phyloP scores from a whole-genome alignment of 306 rosid genomes.

The Aeschynomene evenia region DNA sequence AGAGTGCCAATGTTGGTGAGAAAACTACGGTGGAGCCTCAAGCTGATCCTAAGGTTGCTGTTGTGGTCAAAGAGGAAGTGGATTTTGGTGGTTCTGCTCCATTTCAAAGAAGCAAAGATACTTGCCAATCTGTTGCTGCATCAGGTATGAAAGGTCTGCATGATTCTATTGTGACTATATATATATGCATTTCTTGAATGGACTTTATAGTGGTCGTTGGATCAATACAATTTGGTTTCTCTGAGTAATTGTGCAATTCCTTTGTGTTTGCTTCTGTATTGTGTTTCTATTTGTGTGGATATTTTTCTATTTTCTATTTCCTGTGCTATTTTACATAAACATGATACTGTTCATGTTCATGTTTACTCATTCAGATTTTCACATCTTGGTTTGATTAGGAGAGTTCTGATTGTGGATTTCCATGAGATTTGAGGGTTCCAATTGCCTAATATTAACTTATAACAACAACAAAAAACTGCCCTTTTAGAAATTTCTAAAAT shows the following conservation, averaged over 20 bases:
- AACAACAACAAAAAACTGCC: neutral
- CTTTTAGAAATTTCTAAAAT: neutral
- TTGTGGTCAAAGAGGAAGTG: neutral
- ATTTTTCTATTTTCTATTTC: too few relatives aligned
- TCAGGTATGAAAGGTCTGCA: slow-evolving; percentile 27
- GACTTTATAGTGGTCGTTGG: neutral
- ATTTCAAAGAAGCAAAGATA: slow-evolving; percentile 4
- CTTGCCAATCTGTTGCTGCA: neutral
- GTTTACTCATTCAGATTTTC: too few relatives aligned
- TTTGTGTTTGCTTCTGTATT: too few relatives aligned
- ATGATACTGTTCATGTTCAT: neutral
- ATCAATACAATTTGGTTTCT: neutral
- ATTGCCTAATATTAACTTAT: neutral
- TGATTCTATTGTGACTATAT: neutral
- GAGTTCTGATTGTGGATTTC: neutral
- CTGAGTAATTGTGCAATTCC: too few relatives aligned
- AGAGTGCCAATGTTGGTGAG: neutral
- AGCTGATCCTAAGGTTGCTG: neutral
- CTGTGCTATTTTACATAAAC: neutral
- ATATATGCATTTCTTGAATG: neutral
- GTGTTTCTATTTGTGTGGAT: too few relatives aligned
- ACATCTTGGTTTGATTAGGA: neutral
- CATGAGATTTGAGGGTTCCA: neutral
- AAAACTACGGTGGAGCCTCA: neutral
- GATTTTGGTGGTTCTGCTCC: neutral